Base-by-base conservation (phyloP, 495 filamentous ascomycete genomes). In the Geoglossum glabrum region DNA sequence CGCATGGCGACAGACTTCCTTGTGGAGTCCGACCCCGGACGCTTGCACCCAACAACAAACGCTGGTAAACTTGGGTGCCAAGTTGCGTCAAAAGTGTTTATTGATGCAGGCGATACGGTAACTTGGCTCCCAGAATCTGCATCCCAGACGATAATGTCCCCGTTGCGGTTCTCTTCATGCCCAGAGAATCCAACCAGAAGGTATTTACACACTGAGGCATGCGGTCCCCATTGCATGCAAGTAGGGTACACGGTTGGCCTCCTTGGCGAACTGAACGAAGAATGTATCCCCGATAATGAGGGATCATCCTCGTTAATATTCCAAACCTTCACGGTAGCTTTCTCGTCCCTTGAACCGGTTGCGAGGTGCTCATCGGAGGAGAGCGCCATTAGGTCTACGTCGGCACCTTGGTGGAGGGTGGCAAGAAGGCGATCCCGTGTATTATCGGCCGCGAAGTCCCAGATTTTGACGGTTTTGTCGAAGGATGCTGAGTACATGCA, bases 161-260 rank as follows among this genome's bases (percentile, higher is more conserved):
- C 89, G 61, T 71, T 66, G 61, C 70, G 60, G 77, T 60, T 0
- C 38, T 80, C 77, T 51, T 80, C 77, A 10, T 70, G 67, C 28
- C 85, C 81, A 1, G 80, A 81, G 68, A 90, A 90, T 0, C 89
- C 89, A 1, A 85, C 84, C 8, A 90, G 73, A 2, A 95, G 71
- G 8, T 84, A 69, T 55, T 83, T 69, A 1, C 69, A 73, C 9
- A 77, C 78, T 0, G 61, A 61, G 0, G 64, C 52, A 27, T 70
- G 67, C 3, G 71, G 65, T 0, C 87, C 87, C 82, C 86, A 95
- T 59, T 79, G 78, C 61, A 94, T 71, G 1, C 80, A 81, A 0
- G 85, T 83, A 3, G 89, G 85, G 52, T 46, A 33, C 30, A 58
- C 17, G 7, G 34, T 34, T 3, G 40, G 40, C 9, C 28, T 40